Evolutionary conservation across 768 basidiomycete genomes (phyloP).

Genomic region (Rhizopogon sp.): DNA sequence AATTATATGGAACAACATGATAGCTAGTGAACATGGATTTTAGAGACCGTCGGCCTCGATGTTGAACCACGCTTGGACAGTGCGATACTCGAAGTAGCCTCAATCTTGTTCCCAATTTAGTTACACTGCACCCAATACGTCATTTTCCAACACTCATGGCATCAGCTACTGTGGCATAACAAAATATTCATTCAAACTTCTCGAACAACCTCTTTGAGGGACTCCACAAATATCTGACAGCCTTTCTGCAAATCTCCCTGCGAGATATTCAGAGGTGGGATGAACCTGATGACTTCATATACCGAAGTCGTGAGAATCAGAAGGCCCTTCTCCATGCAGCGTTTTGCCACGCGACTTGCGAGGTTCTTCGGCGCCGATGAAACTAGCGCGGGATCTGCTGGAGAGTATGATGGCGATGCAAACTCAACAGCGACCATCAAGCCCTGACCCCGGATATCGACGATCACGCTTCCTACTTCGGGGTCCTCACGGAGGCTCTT

Average conservation of each 20-base stretch:
- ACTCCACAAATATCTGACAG: conserved; percentile 57
- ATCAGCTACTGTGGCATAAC: neutral
- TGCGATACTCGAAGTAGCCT: conserved; percentile 1
- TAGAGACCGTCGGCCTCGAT: conserved; percentile 3
- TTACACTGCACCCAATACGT: neutral
- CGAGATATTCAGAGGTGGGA: conserved; percentile 83
- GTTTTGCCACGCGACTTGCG: conserved; percentile 66
- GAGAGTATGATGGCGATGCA: conserved; percentile 53
- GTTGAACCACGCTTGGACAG: conserved; percentile 9
- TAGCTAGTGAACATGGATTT: neutral
- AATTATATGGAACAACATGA: conserved; percentile 13
- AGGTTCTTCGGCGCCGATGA: conserved; percentile 44
- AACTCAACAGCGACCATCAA: conserved; percentile 89
- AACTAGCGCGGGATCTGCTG: conserved; percentile 39
- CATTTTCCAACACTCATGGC: neutral
- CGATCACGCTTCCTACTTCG: conserved; percentile 49
- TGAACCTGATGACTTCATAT: conserved; percentile 88
- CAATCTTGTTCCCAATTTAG: neutral
- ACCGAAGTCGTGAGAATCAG: conserved; percentile 85
- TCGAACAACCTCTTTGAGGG: conserved; percentile 63
- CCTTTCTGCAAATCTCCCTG: conserved; percentile 72
- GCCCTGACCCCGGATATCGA: conserved; percentile 85
- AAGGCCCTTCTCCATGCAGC: conserved; percentile 83
- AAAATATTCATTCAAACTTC: conserved; percentile 23
- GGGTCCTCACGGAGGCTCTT: conserved; percentile 51